Evolutionary conservation across 2,329 filamentous ascomycete species (phyloP), one percentile per base, ranked within the genome.

Genomic region (Ceratocystis destructans): DNA sequence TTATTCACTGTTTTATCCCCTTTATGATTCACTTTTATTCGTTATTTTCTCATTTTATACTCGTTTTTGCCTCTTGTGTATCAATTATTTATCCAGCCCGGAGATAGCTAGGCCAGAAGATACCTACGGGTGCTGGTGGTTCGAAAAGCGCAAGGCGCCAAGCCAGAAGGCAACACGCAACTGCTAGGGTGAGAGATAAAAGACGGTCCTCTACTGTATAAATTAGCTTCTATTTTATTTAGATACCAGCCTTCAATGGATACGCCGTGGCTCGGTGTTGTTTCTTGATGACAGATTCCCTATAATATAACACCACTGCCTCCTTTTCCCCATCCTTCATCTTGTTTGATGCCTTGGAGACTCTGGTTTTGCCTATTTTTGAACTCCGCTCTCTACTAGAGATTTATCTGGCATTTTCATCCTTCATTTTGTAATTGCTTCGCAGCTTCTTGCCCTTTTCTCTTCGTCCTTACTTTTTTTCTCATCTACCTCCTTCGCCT

Each of bases 261-360:
- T 8, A 59, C 17, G 55, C 55, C 4, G 28, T 33, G 55, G 55
- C 55, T 37, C 15, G 28, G 15, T 33, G 17, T 59, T 59, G 55
- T 59, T 59, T 59, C 55, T 37, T 31, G 28, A n/a, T 20, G 55
- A 17, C 55, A 37, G 55, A 37, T 37, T 59, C 55, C 55, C 55
- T 59, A 59, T 59, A 59, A 37, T 59, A 59, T 59, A 59, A 59
- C 7, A 10, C 28, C 55, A 59, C 55, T 33, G 55, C 55, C 55
- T 37, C 55, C 55, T 59, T n/a, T 8, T 3, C 55, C 33, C 53
- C 25, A 22, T 31, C 55, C 55, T 59, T 59, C 28, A 59, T 37
- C 31, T 59, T n/a, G 55, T n/a, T 33, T 59, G 55, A 33, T n/a
- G 55, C 55, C 6, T 6, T 22, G 22, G 22, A 53, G 48, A 53